Percentiles rank a stretch among this genome's conserved stretches.
These are phyloP conservation scores for Apophysomyces ossiformis DNA, from an alignment of 371 early-diverging fungal species.

Conservation along the genomic window DNA sequence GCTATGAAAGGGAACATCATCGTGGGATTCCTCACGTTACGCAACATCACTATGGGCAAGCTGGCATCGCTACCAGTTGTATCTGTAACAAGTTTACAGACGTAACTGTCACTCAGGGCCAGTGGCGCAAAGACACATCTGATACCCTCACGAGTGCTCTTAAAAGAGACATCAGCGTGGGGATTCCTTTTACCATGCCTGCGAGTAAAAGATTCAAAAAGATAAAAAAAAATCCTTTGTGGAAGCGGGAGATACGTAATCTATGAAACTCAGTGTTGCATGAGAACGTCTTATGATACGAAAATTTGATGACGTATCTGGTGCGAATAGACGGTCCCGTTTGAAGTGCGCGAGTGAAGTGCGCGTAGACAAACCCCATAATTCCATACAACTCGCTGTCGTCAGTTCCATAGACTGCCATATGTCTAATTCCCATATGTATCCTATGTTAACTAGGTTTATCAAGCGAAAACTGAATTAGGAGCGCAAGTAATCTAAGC, in stretches of 20 bases:
- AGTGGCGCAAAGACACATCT: neutral
- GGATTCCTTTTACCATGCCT: neutral
- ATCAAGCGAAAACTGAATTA: too few species aligned
- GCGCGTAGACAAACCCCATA: too few species aligned
- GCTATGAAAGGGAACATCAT: neutral
- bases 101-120: neutral
- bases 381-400: too few species aligned
- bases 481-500: too few species aligned
- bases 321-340: too few species aligned
- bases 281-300: too few species aligned
- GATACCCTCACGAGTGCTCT: neutral
- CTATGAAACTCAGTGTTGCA: neutral
- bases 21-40: neutral
- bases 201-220: neutral
- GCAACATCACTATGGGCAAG: neutral
- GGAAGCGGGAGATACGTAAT: neutral
- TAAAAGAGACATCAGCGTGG: neutral
- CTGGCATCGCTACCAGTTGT: neutral
- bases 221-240: neutral
- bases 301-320: too few species aligned
- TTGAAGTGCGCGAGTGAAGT: too few species aligned
- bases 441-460: too few species aligned
- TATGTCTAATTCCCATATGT: too few species aligned
- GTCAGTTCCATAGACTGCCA: too few species aligned
- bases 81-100: neutral